Base-by-base conservation (phyloP, 2,329 filamentous ascomycete species). In the Aureobasidium uvarum region DNA sequence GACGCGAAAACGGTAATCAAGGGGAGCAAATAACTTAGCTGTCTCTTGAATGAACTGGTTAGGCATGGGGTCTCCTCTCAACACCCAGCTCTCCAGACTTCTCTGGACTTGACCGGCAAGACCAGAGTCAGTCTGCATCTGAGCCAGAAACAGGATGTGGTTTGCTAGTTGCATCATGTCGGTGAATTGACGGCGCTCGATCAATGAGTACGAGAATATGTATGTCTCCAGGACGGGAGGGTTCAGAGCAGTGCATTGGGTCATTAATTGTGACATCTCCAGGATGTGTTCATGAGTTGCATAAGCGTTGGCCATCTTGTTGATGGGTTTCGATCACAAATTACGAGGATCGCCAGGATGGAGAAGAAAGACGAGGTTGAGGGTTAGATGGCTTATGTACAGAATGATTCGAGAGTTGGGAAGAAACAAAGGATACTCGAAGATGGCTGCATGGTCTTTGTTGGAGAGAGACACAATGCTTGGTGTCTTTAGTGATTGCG, bases 121-220 rank as follows among this genome's bases (percentile, higher is more conserved):
- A 18, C 18, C 31, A 25, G 11, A 8, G 8, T 14, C 10, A 18
- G 11, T 48, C 31, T 60, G 56, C 43, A 60, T 48, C 1, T 25
- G 43, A 11, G 56, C 43, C 1, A 60, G 16, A 6, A 60, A 39
- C 5, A 48, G 13, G 3, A 60, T 36, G 43, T 60, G 56, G 14
- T 60, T 60, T 3, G 43, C 28, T 11, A 60, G n/a, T 31, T 60
- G 28, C 5, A 60, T 39, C 56, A 60, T 60, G 43, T 60, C 56
- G 25, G 56, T 60, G 18, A 60, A 60, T 50, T 60, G 56, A 11
- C 56, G 28, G 25, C 56, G 56, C 43, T 60, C 56, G 10, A 60
- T 48, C n/a, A 60, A 25, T 1, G 25, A 23, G 8, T 18, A 46
- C 1, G 43, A 28, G 2, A 18, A 36, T 16, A 31, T 6, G 14